Percentiles rank a stretch among this genome's conserved stretches.
These are phyloP conservation scores for Calonectria honghensis DNA, from an alignment of 2,329 filamentous ascomycete genomes.

Conservation along the genomic window DNA sequence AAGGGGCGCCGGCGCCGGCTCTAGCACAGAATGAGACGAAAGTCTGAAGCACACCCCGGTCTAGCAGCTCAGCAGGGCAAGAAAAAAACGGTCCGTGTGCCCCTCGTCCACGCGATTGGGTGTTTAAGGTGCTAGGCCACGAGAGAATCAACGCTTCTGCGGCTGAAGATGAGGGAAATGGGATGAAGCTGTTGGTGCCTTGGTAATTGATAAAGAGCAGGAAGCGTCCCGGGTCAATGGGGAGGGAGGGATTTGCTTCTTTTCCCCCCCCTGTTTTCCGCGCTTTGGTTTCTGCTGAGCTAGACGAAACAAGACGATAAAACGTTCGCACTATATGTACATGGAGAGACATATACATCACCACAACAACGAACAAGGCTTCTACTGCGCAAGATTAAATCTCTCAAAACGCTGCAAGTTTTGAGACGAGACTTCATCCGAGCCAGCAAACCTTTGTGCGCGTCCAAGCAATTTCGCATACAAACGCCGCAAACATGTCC, in stretches of 20 bases:
- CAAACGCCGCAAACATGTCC: neutral
- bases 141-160: constrained; percentile 1
- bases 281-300: neutral
- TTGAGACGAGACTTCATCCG: neutral
- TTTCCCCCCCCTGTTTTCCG: neutral
- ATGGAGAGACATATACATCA: neutral
- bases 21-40: constrained; percentile 22
- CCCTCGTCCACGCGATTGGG: neutral
- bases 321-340: neutral
- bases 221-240: neutral
- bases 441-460: neutral
- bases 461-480: neutral
- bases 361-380: neutral
- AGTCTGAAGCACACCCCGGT: constrained; percentile 21
- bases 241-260: neutral
- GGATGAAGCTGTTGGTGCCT: neutral
- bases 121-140: neutral
- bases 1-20: neutral
- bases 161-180: neutral
- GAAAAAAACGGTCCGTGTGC: constrained; percentile 6
- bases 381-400: neutral
- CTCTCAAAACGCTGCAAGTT: neutral
- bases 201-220: neutral
- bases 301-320: neutral
- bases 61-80: neutral